phyloP scores from a whole-genome alignment of 2,329 filamentous ascomycete species.

The Calonectria pseudoreteaudii region DNA sequence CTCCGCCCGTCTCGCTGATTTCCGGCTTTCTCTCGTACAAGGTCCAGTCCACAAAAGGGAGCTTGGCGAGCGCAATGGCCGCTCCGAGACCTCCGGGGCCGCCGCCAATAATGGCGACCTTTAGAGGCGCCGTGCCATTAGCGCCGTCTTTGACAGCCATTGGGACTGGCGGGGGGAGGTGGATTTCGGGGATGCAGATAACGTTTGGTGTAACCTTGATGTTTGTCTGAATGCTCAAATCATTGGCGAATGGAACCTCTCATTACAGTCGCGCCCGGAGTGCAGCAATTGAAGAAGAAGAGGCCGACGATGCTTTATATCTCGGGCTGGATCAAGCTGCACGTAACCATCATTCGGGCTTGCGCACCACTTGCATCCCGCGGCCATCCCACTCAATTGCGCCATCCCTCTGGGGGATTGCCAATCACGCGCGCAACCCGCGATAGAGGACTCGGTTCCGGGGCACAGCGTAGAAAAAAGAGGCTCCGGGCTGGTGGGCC shows the following conservation, averaged over 20 bases:
- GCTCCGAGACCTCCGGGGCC: slow-evolving; percentile 45
- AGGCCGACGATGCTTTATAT: slow-evolving; percentile 17
- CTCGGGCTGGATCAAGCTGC: background rate
- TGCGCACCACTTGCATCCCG: slow-evolving; percentile 30
- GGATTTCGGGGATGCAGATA: background rate
- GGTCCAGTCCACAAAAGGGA: slow-evolving; percentile 46
- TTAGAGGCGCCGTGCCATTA: slow-evolving; percentile 28
- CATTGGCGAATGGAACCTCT: background rate
- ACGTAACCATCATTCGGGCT: background rate
- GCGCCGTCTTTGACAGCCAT: slow-evolving; percentile 35
- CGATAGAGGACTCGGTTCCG: slow-evolving; percentile 14
- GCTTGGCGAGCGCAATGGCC: slow-evolving; percentile 47
- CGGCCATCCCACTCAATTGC: slow-evolving; percentile 32
- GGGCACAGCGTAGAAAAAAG: slow-evolving; percentile 6
- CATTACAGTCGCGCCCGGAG: background rate
- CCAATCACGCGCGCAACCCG: slow-evolving; percentile 25
- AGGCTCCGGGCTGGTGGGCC: slow-evolving; percentile 17
- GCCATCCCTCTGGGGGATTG: slow-evolving; percentile 34
- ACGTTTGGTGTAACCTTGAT: background rate
- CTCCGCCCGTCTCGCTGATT: slow-evolving; percentile 52
- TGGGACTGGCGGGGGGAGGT: background rate
- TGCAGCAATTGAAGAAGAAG: background rate
- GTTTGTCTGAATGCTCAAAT: background rate
- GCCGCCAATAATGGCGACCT: slow-evolving; percentile 44
- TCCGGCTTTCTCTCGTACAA: slow-evolving; percentile 51